phyloP scores from a whole-genome alignment of 371 early-diverging fungal genomes.

The Mortierella sp. region DNA sequence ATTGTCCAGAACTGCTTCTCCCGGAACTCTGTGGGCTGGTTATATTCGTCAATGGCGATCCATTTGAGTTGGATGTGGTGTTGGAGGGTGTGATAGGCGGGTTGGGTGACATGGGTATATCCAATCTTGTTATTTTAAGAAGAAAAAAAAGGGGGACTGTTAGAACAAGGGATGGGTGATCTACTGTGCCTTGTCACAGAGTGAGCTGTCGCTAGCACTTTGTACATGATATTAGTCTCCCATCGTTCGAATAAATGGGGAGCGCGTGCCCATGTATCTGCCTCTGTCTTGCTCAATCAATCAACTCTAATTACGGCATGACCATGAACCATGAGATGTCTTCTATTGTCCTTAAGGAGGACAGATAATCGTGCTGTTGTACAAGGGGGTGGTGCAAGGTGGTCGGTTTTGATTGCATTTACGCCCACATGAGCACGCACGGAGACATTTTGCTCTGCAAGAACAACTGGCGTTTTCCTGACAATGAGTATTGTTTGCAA shows the following conservation, averaged over 20 bases:
- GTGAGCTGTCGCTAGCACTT: not conserved
- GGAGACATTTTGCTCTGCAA: not conserved
- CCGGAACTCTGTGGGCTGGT: slow-evolving; percentile 43
- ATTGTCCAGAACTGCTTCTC: slow-evolving; percentile 36
- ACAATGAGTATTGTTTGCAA: not conserved
- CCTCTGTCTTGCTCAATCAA: slow-evolving; percentile 4
- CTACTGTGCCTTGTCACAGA: not conserved
- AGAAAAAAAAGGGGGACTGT: not conserved
- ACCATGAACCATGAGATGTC: slow-evolving; percentile 5
- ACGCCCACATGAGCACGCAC: slow-evolving; percentile 11
- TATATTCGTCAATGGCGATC: slow-evolving; percentile 36
- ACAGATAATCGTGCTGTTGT: slow-evolving; percentile 10
- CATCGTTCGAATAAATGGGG: not conserved
- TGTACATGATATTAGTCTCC: not conserved
- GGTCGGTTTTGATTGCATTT: slow-evolving; percentile 1
- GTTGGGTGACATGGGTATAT: slow-evolving; percentile 53
- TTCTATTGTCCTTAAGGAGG: slow-evolving; percentile 13
- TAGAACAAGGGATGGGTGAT: slow-evolving; percentile 4
- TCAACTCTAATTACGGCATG: slow-evolving; percentile 7
- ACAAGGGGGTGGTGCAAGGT: slow-evolving; percentile 3
- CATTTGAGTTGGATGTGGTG: slow-evolving; percentile 38
- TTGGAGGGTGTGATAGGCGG: slow-evolving; percentile 42
- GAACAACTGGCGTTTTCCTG: not conserved
- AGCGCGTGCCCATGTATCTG: not conserved
- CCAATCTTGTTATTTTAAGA: slow-evolving; percentile 23